phyloP scores from a whole-genome alignment of 257 asterid genomes.

The Scutellaria baicalensis region DNA sequence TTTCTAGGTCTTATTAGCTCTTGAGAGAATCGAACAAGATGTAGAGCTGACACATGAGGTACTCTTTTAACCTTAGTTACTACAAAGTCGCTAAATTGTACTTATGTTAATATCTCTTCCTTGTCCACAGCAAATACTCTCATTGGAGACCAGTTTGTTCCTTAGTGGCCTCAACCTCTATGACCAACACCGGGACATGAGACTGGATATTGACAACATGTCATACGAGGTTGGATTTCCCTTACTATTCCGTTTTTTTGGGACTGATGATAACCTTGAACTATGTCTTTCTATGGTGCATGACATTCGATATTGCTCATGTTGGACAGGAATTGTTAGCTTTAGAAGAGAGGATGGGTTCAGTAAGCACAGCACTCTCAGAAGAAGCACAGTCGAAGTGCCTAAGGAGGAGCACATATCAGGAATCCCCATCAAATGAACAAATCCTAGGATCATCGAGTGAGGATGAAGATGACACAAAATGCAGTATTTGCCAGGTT shows the following conservation, averaged over 20 bases:
- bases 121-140: slow-evolving; percentile 52
- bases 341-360: slow-evolving; percentile 89
- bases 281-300: no score
- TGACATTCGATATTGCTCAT: background rate
- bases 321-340: slow-evolving; percentile 76
- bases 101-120: slow-evolving; percentile 6
- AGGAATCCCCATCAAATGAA: slow-evolving; percentile 16
- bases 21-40: slow-evolving; percentile 76
- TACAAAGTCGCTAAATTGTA: background rate
- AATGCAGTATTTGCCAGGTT: slow-evolving; percentile 95
- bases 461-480: slow-evolving; percentile 45
- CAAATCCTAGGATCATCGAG: slow-evolving; percentile 17
- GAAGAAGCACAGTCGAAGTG: slow-evolving; percentile 70
- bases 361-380: slow-evolving; percentile 81
- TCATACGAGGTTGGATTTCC: slow-evolving; percentile 68
- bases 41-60: slow-evolving; percentile 70
- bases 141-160: slow-evolving; percentile 58
- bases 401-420: slow-evolving; percentile 45
- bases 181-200: slow-evolving; percentile 84
- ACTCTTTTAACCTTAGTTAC: slow-evolving; percentile 1
- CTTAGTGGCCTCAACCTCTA: slow-evolving; percentile 55
- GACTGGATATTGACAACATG: slow-evolving; percentile 91
- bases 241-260: background rate
- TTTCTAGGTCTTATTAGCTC: slow-evolving; percentile 58
- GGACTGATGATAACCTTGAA: background rate